Base-by-base conservation (phyloP, 2,329 filamentous ascomycete genomes). In the Calonectria crousiana region DNA sequence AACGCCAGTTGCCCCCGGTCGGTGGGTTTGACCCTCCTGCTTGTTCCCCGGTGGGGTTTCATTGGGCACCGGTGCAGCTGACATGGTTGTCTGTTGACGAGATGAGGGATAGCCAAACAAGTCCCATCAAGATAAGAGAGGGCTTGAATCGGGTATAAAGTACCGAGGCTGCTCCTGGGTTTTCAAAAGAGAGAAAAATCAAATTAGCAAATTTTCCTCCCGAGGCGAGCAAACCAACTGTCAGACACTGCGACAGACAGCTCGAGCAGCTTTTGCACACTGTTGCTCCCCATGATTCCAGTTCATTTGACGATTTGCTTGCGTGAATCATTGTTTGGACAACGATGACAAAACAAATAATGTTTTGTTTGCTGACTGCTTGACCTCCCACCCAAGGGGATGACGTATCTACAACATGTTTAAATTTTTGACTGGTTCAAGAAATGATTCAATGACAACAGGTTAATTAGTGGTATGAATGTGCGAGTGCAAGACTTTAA, bases 1-100 rank as follows among this genome's bases (percentile, higher is more conserved):
- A 38, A 83, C 78, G 66, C 83, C 82, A 34, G 79, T 66, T 26
- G 77, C 65, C 10, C 75, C 80, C 71, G 82, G 81, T n/a, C 23
- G 44, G 44, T 47, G 41, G 60, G 28, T 18, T 47, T 32, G 60
- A 26, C 38, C 60, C 60, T 65, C 38, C 9, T 65, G 60, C 30
- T 65, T 26, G 60, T 16, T 53, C 41, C 23, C 64, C 30, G 60
- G 76, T 66, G 23, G 62, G 60, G 60, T 47, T 49, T 49, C 60
- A 49, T 65, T 65, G 41, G 60, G 60, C 38, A 34, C 60, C 26
- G 28, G 38, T 34, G 38, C 60, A 49, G 26, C 36, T 34, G 60
- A 65, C 60, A 65, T 65, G 60, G 60, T 65, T 47, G 26, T 47
- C 47, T 65, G 20, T 65, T 65, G 26, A 49, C 41, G 60, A 34